Percentiles rank a stretch among this genome's conserved stretches.
Conservation (phyloP, 169 alveolate genomes). For the Eimeria praecox region DNA sequence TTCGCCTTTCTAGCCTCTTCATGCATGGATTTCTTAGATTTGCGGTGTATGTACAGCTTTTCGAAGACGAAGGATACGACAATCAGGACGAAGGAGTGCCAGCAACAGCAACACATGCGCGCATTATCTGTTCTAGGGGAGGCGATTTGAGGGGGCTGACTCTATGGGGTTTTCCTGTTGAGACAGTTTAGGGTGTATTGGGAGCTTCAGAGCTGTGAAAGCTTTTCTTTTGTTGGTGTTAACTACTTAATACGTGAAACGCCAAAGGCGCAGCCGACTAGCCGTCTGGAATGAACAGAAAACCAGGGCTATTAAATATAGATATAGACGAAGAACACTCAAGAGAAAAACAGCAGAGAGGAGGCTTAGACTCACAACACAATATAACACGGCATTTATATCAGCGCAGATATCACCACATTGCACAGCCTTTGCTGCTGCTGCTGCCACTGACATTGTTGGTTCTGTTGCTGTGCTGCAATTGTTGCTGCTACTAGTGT, state of each 20-base stretch:
- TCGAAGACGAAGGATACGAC: background rate
- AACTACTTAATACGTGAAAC: background rate
- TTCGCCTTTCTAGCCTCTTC: background rate
- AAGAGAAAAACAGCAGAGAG: background rate
- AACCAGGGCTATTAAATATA: background rate
- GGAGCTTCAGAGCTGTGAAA: background rate
- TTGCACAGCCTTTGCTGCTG: background rate
- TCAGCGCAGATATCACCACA: background rate
- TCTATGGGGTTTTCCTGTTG: constrained; percentile 38
- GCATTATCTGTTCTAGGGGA: constrained; percentile 1
- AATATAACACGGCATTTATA: background rate
- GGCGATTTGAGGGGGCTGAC: background rate
- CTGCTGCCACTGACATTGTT: background rate
- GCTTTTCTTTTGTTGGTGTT: background rate
- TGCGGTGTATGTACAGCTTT: constrained; percentile 23
- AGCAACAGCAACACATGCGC: constrained; percentile 21
- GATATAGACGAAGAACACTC: too few species aligned
- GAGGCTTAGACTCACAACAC: background rate
- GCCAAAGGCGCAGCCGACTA: background rate
- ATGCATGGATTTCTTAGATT: background rate
- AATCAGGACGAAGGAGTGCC: background rate
- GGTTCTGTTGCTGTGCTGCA: background rate
- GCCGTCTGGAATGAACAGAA: background rate
- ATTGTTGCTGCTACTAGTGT: background rate
- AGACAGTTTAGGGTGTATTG: background rate